A percentile compares a stretch with the other conserved stretches of the same genome.
These are phyloP conservation scores for Cercospora sp. DNA, from an alignment of 2,329 filamentous ascomycete genomes.

Conservation along the genomic window DNA sequence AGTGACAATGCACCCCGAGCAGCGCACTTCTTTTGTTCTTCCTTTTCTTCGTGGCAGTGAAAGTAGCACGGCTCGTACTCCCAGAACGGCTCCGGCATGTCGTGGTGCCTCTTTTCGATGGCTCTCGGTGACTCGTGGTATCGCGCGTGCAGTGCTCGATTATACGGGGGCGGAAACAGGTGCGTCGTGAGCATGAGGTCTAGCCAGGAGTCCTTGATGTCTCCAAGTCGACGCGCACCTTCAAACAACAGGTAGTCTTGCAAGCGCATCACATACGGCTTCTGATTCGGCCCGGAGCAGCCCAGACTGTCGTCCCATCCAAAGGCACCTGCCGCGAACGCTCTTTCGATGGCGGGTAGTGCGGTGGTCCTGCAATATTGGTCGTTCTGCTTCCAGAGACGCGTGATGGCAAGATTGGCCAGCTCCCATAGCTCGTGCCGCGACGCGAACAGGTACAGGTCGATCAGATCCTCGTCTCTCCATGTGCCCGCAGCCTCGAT, in stretches of 20 bases:
- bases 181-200: slow-evolving; percentile 10
- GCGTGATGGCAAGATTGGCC: slow-evolving; percentile 12
- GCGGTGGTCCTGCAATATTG: slow-evolving; percentile 9
- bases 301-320: slow-evolving; percentile 12
- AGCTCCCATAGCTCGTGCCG: slow-evolving; percentile 15
- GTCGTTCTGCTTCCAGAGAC: slow-evolving; percentile 12
- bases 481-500: slow-evolving; percentile 2
- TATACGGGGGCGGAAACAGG: slow-evolving; percentile 7
- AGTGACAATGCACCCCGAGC: background rate
- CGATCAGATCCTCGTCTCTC: slow-evolving; percentile 14
- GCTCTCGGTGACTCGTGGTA: slow-evolving; percentile 7
- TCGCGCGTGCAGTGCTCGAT: slow-evolving; percentile 6
- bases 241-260: slow-evolving; percentile 12
- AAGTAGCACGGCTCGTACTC: slow-evolving; percentile 9
- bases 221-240: slow-evolving; percentile 2
- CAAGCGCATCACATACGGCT: slow-evolving; percentile 12
- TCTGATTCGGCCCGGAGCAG: slow-evolving; percentile 4
- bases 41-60: slow-evolving; percentile 7
- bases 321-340: slow-evolving; percentile 3
- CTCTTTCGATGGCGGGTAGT: slow-evolving; percentile 2
- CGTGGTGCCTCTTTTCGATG: background rate
- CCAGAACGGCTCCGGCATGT: slow-evolving; percentile 4
- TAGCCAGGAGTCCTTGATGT: slow-evolving; percentile 11
- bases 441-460: slow-evolving; percentile 10
- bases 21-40: background rate